Conservation (phyloP, 768 basidiomycete species). For the Boletellus emodensis region DNA sequence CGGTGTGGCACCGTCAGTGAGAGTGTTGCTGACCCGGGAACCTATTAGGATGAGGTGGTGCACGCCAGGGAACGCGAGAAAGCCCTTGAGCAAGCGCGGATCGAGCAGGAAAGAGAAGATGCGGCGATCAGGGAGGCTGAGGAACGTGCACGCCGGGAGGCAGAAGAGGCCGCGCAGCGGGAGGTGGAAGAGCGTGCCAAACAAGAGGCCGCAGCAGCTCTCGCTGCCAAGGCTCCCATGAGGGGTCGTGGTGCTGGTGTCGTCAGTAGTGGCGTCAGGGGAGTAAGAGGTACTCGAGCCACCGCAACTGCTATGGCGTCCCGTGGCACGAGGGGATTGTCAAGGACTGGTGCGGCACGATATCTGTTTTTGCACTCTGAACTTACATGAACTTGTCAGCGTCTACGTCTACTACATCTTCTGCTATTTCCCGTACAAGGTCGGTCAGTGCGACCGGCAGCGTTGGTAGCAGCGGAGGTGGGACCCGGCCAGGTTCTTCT, state of each 20-base stretch:
- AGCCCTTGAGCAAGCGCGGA: conserved; percentile 22
- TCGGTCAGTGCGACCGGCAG: conserved; percentile 28
- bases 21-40: not conserved
- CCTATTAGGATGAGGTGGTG: conserved; percentile 53
- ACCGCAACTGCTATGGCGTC: conserved; percentile 43
- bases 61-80: conserved; percentile 44
- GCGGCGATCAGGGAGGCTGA: conserved; percentile 40
- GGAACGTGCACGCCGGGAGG: conserved; percentile 30
- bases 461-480: conserved; percentile 12
- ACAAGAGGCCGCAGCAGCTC: conserved; percentile 44
- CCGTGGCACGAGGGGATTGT: conserved; percentile 43
- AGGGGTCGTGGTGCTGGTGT: conserved; percentile 44
- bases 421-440: conserved; percentile 19
- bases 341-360: conserved; percentile 35
- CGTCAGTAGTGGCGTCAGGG: conserved; percentile 57
- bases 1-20: not conserved
- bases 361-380: not conserved
- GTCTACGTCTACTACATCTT: conserved; percentile 13
- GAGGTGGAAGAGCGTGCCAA: conserved; percentile 49
- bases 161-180: conserved; percentile 34
- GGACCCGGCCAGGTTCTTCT: conserved; percentile 22
- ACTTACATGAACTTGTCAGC: conserved; percentile 12
- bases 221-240: conserved; percentile 17
- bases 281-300: conserved; percentile 68
- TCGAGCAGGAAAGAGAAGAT: conserved; percentile 36